These are phyloP conservation scores for Penicillium coprophilum DNA, from an alignment of 495 filamentous ascomycete species.

Conservation along the genomic window DNA sequence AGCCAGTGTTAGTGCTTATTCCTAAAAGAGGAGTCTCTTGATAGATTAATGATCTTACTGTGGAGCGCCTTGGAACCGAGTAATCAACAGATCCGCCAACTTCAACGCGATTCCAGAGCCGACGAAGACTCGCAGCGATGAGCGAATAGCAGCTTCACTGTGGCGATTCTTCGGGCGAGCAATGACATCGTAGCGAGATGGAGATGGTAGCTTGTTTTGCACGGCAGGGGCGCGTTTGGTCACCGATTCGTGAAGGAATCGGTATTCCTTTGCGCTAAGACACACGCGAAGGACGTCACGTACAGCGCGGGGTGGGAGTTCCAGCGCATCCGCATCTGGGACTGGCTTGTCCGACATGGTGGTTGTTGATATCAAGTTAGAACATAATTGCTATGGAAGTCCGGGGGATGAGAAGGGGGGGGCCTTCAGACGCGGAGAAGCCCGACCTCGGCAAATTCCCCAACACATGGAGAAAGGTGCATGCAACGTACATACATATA, in stretches of 20 bases:
- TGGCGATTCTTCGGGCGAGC: constrained; percentile 61
- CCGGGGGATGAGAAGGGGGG: constrained; percentile 9
- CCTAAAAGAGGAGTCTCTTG: background rate
- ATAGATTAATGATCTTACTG: constrained; percentile 24
- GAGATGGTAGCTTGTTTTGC: constrained; percentile 60
- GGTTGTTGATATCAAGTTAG: constrained; percentile 3
- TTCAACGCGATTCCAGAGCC: constrained; percentile 68
- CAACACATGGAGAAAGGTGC: background rate
- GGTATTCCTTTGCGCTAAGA: constrained; percentile 82
- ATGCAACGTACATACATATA: too few relatives aligned
- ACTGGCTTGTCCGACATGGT: constrained; percentile 20
- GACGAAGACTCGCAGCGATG: constrained; percentile 73
- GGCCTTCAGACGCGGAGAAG: background rate
- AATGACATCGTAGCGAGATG: constrained; percentile 52
- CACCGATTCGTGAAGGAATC: constrained; percentile 73
- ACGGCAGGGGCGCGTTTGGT: constrained; percentile 63
- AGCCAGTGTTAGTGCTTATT: background rate
- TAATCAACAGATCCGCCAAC: constrained; percentile 58
- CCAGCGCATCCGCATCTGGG: constrained; percentile 11
- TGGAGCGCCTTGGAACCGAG: constrained; percentile 42
- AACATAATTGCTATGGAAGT: background rate
- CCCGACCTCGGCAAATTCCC: constrained; percentile 10
- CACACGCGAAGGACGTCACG: constrained; percentile 82
- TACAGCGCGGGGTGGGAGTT: constrained; percentile 29
- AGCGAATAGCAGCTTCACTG: constrained; percentile 76